phyloP scores from a whole-genome alignment of 2,329 filamentous ascomycete species.

The Apiospora phragmitis region DNA sequence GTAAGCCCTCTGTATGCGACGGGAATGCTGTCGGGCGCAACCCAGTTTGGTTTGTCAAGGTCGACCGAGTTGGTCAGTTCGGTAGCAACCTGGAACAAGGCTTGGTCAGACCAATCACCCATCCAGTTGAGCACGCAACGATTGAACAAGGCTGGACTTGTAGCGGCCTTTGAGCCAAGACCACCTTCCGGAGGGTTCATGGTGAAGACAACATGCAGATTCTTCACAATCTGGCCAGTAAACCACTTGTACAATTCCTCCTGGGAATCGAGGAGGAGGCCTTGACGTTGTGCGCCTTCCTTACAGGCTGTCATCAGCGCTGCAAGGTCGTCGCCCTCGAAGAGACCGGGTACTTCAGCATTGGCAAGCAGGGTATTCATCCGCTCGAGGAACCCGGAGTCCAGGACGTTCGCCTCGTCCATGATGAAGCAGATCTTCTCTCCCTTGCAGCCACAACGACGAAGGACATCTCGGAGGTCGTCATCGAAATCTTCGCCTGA shows the following conservation, averaged over 20 bases:
- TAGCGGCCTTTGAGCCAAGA: conserved; percentile 92
- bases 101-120: conserved; percentile 99
- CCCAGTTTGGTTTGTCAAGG: conserved; percentile 83
- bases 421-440: conserved; percentile 99
- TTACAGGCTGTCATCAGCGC: conserved; percentile 99
- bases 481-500: conserved; percentile 99
- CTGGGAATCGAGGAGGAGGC: conserved; percentile 90
- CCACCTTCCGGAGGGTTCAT: conserved; percentile 99
- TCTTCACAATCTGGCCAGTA: conserved; percentile 98
- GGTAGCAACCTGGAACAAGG: conserved; percentile 93
- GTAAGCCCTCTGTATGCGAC: conserved; percentile 85
- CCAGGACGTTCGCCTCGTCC: conserved; percentile 98
- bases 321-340: conserved; percentile 97
- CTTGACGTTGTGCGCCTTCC: conserved; percentile 95
- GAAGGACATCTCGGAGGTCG: conserved; percentile 88
- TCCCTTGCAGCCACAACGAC: conserved; percentile 93
- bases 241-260: conserved; percentile 99
- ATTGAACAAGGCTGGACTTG: conserved; percentile 97
- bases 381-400: conserved; percentile 96
- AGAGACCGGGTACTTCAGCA: conserved; percentile 97
- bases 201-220: conserved; percentile 97
- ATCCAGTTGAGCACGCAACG: conserved; percentile 99
- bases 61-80: conserved; percentile 97
- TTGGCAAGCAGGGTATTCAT: conserved; percentile 99
- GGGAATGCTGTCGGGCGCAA: conserved; percentile 86